phyloP scores from a whole-genome alignment of 176 grass and related monocot genomes.

The Oryza nivara region DNA sequence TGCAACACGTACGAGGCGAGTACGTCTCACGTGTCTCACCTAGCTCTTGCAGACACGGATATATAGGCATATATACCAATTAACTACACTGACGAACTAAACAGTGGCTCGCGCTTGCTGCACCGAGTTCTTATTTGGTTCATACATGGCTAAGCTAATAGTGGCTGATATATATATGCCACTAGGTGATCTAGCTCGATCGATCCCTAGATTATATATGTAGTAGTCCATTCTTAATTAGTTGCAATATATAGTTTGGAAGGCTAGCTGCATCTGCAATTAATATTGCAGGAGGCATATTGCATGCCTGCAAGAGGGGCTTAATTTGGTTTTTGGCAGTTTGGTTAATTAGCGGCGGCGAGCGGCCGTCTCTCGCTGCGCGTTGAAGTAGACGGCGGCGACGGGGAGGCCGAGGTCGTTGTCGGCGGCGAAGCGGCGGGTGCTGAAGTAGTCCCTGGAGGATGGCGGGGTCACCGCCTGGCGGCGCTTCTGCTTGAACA shows the following conservation, averaged over 20 bases:
- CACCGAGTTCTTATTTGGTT: slow-evolving; percentile 24
- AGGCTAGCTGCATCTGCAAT: neutral
- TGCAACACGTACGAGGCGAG: slow-evolving; percentile 9
- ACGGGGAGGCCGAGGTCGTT: slow-evolving; percentile 69
- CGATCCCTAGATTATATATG: neutral
- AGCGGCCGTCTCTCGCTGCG: slow-evolving; percentile 70
- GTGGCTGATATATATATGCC: slow-evolving; percentile 5
- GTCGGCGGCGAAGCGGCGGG: slow-evolving; percentile 56
- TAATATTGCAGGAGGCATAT: neutral
- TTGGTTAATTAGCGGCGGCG: slow-evolving; percentile 62
- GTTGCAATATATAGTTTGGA: neutral
- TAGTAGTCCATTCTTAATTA: neutral
- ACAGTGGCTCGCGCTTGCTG: neutral
- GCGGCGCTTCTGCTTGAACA: slow-evolving; percentile 69
- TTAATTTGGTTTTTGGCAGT: neutral
- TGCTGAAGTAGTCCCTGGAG: slow-evolving; percentile 61
- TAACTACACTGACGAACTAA: neutral
- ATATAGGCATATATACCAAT: neutral
- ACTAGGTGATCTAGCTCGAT: neutral
- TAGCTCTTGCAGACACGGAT: neutral
- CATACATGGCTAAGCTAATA: neutral
- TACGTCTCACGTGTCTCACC: neutral
- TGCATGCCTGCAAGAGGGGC: slow-evolving; percentile 13
- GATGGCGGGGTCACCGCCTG: slow-evolving; percentile 48
- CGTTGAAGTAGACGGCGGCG: slow-evolving; percentile 80